Evolutionary conservation across 2,329 filamentous ascomycete species (phyloP), one percentile per base, ranked within the genome.

Genomic region (Penicillium sp.): DNA sequence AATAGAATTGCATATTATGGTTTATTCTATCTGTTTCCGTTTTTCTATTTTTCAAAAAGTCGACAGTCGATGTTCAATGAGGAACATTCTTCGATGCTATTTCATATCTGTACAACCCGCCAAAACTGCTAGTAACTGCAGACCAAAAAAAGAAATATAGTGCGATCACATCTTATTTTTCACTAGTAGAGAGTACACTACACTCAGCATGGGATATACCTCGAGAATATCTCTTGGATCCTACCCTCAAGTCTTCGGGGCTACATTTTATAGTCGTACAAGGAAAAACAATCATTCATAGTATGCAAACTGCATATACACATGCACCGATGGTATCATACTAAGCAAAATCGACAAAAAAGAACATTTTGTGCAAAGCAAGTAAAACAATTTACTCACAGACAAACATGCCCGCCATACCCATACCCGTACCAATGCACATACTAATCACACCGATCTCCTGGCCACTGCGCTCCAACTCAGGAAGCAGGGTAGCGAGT

Each of bases 381-480:
- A 45, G 56, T 45, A 53, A 19, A 47, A n/a, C 0, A 2, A 9
- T 61, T 66, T 80, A 88, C 74, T 89, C 86, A 65, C 83, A 77
- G 50, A 88, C 84, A 75, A 89, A 87, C 74, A 88, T 72, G 27
- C 83, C 85, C 3, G 86, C 86, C 84, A 90, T 89, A 17, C 88
- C 88, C 87, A 90, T 90, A n/a, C 88, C 88, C 0, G 89, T 91
- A 17, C 89, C 89, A 58, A 92, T 85, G 74, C 93, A 97, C 90
- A 97, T 96, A 69, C 89, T 94, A 55, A 96, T 85, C 44, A 96
- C 90, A 65, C 93, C 92, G 48, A 96, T 79, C 74, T 93, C 82
- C 58, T 89, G 82, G 1, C 86, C 83, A 54, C 82, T 82, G 66
- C 90, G 76, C 75, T 85, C 78, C 85, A 90, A 70, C 79, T 89